Evolutionary conservation across 768 basidiomycete genomes (phyloP), one percentile per base, ranked within the genome.

Genomic region (Leccinum imitatum): DNA sequence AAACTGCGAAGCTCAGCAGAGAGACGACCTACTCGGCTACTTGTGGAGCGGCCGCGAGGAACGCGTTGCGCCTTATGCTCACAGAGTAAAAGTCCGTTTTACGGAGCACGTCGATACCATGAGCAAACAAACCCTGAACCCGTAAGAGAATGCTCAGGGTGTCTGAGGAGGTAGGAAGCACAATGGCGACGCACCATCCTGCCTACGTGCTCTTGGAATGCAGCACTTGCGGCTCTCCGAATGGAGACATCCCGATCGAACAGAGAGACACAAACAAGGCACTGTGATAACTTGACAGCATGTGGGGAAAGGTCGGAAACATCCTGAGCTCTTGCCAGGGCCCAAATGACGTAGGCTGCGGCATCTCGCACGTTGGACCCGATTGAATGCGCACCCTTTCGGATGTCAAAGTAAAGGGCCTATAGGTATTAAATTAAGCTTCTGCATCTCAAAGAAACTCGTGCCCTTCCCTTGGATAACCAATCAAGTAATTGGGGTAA

Each of bases 31-130:
- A 96, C 95, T 84, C 81, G 31, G 95, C 91, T 48, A 97, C 91
- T 67, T 90, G 86, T 50, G 90, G 88, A 57, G 94, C 93, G 44
- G 93, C 91, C 15, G 80, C 73, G n/a, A 92, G 75, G 71, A 94
- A 97, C 0, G 96, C 87, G 63, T 92, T 90, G 63, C 89, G 82
- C 55, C 93, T 78, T 25, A 93, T 79, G 66, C 94, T 91, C 59
- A 98, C 90, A 44, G 93, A 89, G 76, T 93, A 98, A 74, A 98
- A 98, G 76, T 99, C 97, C 0, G 91, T 92, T 71, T 92, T 91
- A 46, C 87, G 82, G 50, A 99, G 78, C 25, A 98, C 90, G 69
- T 94, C 93, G 63, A 99, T 97, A 2, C 97, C 97, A 75, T 96
- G 89, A 50, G 92, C 87, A 71, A 98, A 95, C 56, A 95, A 76